Percentiles rank a stretch among this genome's conserved stretches.
Conservation (phyloP, 78 protist species). For the Cavenderia fasciculata region DNA sequence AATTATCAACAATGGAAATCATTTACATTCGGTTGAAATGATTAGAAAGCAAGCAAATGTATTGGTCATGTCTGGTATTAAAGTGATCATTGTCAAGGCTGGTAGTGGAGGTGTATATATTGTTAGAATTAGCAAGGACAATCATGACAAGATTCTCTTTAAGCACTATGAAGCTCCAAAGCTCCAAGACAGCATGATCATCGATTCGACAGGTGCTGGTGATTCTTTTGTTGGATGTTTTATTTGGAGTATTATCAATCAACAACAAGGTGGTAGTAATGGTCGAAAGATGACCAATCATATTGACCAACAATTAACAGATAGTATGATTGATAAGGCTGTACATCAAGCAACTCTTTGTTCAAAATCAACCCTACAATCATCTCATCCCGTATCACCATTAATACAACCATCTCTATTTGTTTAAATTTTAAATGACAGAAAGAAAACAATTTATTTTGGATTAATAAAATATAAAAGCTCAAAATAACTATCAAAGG, state of each 20-base stretch:
- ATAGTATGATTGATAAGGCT: neutral
- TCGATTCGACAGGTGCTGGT: slow-evolving; percentile 74
- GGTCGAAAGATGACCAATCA: no score
- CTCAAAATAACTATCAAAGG: no score
- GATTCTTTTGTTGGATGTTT: slow-evolving; percentile 42
- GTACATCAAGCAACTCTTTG: slow-evolving; percentile 5
- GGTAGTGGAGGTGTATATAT: slow-evolving; percentile 36
- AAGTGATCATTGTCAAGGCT: slow-evolving; percentile 1
- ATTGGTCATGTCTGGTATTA: slow-evolving; percentile 25
- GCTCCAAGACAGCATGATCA: neutral
- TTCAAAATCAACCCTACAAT: slow-evolving; percentile 9
- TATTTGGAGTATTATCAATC: neutral
- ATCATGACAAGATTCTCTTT: neutral
- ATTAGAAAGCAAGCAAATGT: slow-evolving; percentile 2
- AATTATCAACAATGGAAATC: no score
- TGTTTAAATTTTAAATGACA: no score
- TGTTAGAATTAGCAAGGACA: neutral
- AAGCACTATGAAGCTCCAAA: slow-evolving; percentile 18
- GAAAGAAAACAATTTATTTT: no score
- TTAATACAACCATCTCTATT: no score
- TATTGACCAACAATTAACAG: neutral
- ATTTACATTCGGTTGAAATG: no score
- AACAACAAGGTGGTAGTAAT: no score
- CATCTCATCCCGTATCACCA: slow-evolving; percentile 38
- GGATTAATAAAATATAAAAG: no score